These are phyloP conservation scores for Podospora conica DNA, from an alignment of 495 filamentous ascomycete species.

Conservation along the genomic window DNA sequence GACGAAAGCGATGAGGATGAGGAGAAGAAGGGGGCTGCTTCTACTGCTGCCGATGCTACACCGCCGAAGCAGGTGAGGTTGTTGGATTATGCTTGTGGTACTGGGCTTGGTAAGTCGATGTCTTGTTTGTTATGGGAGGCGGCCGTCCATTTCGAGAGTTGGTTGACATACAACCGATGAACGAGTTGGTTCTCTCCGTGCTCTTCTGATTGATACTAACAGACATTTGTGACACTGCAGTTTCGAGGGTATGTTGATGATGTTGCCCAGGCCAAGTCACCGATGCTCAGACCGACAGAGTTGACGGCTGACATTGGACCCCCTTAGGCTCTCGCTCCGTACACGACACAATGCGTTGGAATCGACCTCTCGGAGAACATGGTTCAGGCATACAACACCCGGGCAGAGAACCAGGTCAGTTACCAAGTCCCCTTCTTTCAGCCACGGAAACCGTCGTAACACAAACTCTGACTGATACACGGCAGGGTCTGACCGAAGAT, in stretches of 20 bases:
- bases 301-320: background rate
- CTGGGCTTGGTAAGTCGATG: slow-evolving; percentile 46
- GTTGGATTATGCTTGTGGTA: slow-evolving; percentile 73
- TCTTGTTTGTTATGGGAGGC: slow-evolving; percentile 14
- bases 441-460: background rate
- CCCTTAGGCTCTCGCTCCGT: slow-evolving; percentile 50
- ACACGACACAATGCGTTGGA: slow-evolving; percentile 54
- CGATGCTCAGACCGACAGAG: background rate
- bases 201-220: background rate
- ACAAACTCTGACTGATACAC: background rate
- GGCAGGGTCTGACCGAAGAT: slow-evolving; percentile 40
- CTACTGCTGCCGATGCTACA: slow-evolving; percentile 2
- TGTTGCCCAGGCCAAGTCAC: background rate
- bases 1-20: slow-evolving; percentile 25
- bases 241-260: slow-evolving; percentile 3
- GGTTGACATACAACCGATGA: background rate
- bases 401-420: slow-evolving; percentile 40
- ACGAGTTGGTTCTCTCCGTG: background rate
- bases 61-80: slow-evolving; percentile 48
- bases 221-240: background rate
- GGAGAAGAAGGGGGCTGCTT: slow-evolving; percentile 22
- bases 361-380: slow-evolving; percentile 65
- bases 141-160: background rate
- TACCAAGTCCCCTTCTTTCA: background rate
- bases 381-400: slow-evolving; percentile 52